These are phyloP conservation scores for Racocetra persica DNA, from an alignment of 371 early-diverging fungal species.

Conservation along the genomic window DNA sequence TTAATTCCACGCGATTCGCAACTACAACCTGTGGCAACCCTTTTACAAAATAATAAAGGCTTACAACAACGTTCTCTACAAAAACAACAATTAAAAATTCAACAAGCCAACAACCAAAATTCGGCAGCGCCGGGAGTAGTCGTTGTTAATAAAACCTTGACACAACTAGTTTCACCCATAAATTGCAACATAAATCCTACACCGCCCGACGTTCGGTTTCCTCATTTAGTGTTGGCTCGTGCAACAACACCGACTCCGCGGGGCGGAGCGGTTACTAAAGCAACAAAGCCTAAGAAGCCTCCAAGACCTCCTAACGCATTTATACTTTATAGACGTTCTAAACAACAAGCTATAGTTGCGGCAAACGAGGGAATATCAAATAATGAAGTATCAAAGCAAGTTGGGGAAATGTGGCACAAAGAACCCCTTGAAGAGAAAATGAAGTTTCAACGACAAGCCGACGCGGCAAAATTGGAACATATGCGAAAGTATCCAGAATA, in stretches of 20 bases:
- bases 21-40: slow-evolving; percentile 21
- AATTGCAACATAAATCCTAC: background rate
- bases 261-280: slow-evolving; percentile 37
- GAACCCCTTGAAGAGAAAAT: slow-evolving; percentile 38
- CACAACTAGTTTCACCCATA: background rate
- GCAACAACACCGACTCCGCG: slow-evolving; percentile 25
- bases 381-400: slow-evolving; percentile 43
- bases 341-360: slow-evolving; percentile 37
- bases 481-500: slow-evolving; percentile 43
- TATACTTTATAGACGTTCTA: slow-evolving; percentile 37
- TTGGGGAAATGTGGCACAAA: slow-evolving; percentile 44
- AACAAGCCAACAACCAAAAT: background rate
- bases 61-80: slow-evolving; percentile 12
- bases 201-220: slow-evolving; percentile 27
- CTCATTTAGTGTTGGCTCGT: slow-evolving; percentile 36
- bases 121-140: background rate
- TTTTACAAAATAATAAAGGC: slow-evolving; percentile 1
- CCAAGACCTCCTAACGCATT: slow-evolving; percentile 44
- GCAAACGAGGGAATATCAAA: slow-evolving; percentile 39
- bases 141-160: slow-evolving; percentile 6
- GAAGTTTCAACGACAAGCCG: slow-evolving; percentile 38
- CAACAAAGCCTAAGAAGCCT: slow-evolving; percentile 35
- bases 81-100: slow-evolving; percentile 36
- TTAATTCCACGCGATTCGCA: slow-evolving; percentile 25
- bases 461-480: slow-evolving; percentile 41